Percentiles rank a stretch among this genome's conserved stretches.
Conservation (phyloP, 345 rosid species). For the Gossypium stocksii region DNA sequence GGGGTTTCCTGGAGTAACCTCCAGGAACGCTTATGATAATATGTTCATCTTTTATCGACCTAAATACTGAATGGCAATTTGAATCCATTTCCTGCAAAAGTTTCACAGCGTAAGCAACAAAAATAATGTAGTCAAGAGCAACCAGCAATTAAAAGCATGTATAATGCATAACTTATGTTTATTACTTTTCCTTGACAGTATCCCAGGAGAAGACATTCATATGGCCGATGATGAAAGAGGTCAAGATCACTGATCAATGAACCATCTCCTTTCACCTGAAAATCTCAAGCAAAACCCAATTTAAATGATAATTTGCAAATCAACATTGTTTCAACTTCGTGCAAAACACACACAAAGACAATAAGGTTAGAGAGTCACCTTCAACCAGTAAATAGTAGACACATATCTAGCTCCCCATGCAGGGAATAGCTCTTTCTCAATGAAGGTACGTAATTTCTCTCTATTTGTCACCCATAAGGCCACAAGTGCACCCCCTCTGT, state of each 20-base stretch:
- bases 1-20: slow-evolving; percentile 82
- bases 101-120: slow-evolving; percentile 16
- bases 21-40: slow-evolving; percentile 69
- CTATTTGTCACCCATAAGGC: slow-evolving; percentile 94
- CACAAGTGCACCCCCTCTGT: slow-evolving; percentile 68
- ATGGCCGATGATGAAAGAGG: slow-evolving; percentile 89
- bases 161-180: slow-evolving; percentile 10
- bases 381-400: slow-evolving; percentile 70
- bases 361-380: slow-evolving; percentile 38
- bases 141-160: background rate
- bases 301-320: slow-evolving; percentile 16
- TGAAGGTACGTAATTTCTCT: slow-evolving; percentile 67
- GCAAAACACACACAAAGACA: background rate
- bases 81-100: slow-evolving; percentile 34
- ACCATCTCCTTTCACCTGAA: slow-evolving; percentile 82
- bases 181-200: slow-evolving; percentile 53
- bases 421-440: slow-evolving; percentile 71
- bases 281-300: background rate
- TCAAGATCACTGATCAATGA: slow-evolving; percentile 66
- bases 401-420: slow-evolving; percentile 62
- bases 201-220: slow-evolving; percentile 80
- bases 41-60: slow-evolving; percentile 37
- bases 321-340: slow-evolving; percentile 15
- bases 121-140: background rate
- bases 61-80: slow-evolving; percentile 25